Evolutionary conservation across 2,329 filamentous ascomycete species (phyloP).

Genomic region (Penicillium sp.): DNA sequence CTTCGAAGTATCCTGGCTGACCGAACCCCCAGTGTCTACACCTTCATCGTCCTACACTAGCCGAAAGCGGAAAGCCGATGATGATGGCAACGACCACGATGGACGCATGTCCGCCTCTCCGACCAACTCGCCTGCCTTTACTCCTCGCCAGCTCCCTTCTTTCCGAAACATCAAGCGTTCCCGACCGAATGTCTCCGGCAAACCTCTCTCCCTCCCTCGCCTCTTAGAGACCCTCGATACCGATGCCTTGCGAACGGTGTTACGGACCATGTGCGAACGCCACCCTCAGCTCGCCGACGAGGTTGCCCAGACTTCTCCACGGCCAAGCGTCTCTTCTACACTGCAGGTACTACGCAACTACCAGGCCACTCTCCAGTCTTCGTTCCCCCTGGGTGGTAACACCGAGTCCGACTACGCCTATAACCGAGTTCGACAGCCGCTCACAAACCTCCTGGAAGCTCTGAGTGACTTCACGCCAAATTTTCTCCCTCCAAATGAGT

Average conservation of each 20-base stretch:
- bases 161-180: conserved; percentile 68
- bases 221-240: conserved; percentile 93
- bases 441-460: conserved; percentile 81
- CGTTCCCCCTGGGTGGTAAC: conserved; percentile 83
- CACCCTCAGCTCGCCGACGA: conserved; percentile 85
- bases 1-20: conserved; percentile 16
- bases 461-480: conserved; percentile 93
- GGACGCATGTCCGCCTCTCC: conserved; percentile 93
- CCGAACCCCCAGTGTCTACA: conserved; percentile 36
- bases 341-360: conserved; percentile 81
- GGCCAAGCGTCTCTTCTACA: conserved; percentile 80
- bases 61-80: conserved; percentile 87
- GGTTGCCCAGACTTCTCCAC: conserved; percentile 78
- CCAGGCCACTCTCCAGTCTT: conserved; percentile 71
- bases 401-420: conserved; percentile 90
- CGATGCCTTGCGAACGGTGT: conserved; percentile 76
- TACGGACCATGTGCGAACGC: conserved; percentile 89
- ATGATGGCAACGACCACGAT: conserved; percentile 62
- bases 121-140: conserved; percentile 73
- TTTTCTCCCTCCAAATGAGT: conserved; percentile 88
- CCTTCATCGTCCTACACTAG: conserved; percentile 44
- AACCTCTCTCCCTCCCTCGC: conserved; percentile 67
- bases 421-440: conserved; percentile 81
- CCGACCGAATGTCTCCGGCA: conserved; percentile 68
- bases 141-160: conserved; percentile 67